phyloP scores from a whole-genome alignment of 2,329 filamentous ascomycete genomes.

The Ophiocordyceps camponoti-saundersi region DNA sequence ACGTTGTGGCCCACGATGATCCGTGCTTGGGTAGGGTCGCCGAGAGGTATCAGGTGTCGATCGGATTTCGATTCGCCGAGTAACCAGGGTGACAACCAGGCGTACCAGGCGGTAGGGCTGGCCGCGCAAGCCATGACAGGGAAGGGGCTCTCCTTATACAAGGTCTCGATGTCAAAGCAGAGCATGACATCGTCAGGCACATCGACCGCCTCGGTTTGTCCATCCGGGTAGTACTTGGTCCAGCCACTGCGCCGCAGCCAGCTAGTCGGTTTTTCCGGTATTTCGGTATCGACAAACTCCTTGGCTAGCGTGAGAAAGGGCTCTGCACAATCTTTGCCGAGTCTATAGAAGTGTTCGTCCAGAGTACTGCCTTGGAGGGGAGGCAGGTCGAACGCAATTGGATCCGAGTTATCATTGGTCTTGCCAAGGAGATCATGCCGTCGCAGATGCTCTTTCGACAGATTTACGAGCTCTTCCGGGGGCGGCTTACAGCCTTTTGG shows the following conservation, averaged over 20 bases:
- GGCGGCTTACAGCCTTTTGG: constrained; percentile 36
- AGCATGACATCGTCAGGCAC: constrained; percentile 67
- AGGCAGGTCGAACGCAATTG: constrained; percentile 78
- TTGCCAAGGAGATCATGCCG: constrained; percentile 83
- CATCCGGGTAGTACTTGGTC: constrained; percentile 79
- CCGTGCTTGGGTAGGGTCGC: constrained; percentile 53
- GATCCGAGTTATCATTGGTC: constrained; percentile 58
- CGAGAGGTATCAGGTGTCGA: constrained; percentile 73
- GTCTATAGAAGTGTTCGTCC: constrained; percentile 84
- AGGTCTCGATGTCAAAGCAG: constrained; percentile 90
- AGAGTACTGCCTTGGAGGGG: constrained; percentile 60
- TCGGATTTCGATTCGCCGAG: constrained; percentile 63
- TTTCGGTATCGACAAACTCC: constrained; percentile 46
- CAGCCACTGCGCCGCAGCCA: constrained; percentile 76
- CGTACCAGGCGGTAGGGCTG: constrained; percentile 85
- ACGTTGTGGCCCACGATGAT: constrained; percentile 90
- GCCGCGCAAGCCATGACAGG: constrained; percentile 95
- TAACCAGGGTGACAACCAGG: constrained; percentile 92
- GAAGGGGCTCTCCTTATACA: constrained; percentile 86
- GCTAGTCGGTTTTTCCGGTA: constrained; percentile 43
- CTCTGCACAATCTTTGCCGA: constrained; percentile 75
- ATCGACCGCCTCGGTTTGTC: constrained; percentile 50
- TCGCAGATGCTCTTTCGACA: constrained; percentile 67
- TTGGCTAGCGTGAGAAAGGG: constrained; percentile 66
- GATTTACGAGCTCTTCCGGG: constrained; percentile 54